Conservation (phyloP, 2,329 filamentous ascomycete species). For the Diaporthe batatas region DNA sequence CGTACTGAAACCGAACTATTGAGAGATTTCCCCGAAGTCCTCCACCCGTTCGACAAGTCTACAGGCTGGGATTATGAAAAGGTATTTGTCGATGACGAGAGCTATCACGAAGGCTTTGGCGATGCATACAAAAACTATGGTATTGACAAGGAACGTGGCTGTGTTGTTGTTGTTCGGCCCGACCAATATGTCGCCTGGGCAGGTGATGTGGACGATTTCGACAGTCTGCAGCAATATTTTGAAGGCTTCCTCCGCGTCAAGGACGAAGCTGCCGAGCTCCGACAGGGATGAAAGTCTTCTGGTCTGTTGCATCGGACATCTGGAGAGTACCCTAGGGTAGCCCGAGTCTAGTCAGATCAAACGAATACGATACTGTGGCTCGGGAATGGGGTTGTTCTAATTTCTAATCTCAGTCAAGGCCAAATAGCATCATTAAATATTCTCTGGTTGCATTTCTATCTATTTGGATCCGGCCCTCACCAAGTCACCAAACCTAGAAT, state of each 20-base stretch:
- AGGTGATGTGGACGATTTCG: slow-evolving; percentile 54
- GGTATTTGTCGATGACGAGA: slow-evolving; percentile 67
- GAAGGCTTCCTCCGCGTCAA: slow-evolving; percentile 42
- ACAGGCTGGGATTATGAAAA: slow-evolving; percentile 69
- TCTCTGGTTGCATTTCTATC: not conserved
- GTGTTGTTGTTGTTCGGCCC: slow-evolving; percentile 71
- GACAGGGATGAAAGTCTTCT: not conserved
- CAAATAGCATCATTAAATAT: not conserved
- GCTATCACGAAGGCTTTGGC: slow-evolving; percentile 66
- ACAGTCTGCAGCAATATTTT: slow-evolving; percentile 53
- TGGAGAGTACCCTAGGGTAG: no score
- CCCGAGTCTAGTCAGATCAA: no score
- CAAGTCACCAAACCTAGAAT: slow-evolving; percentile 31
- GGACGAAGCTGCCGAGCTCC: no score
- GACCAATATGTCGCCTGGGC: slow-evolving; percentile 74
- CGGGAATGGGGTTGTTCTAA: not conserved
- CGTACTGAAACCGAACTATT: slow-evolving; percentile 63
- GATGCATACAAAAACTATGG: slow-evolving; percentile 70
- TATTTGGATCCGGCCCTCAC: slow-evolving; percentile 27
- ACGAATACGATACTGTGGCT: not conserved
- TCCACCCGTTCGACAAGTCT: slow-evolving; percentile 60
- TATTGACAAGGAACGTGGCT: slow-evolving; percentile 66
- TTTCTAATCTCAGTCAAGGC: not conserved
- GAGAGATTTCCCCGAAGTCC: slow-evolving; percentile 62
- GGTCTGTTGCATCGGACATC: no score